A percentile compares a stretch with the other conserved stretches of the same genome.
phyloP scores from a whole-genome alignment of 805 yeast genomes.

The Clavispora asparagi region DNA sequence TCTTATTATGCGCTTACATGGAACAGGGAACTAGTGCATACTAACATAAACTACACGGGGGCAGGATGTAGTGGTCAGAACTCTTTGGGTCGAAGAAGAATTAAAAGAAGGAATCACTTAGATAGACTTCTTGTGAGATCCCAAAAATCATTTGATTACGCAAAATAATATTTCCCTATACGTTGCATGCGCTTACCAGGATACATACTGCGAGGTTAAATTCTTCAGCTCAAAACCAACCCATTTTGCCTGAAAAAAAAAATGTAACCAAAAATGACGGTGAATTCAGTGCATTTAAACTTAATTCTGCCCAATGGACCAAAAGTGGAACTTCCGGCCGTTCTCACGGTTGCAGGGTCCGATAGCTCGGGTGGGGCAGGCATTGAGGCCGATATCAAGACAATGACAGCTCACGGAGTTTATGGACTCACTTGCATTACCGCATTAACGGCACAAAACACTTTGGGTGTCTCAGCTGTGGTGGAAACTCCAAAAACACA shows the following conservation, averaged over 20 bases:
- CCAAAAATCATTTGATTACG: background rate
- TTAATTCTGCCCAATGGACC: background rate
- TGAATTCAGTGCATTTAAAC: background rate
- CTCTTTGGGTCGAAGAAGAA: too few relatives aligned
- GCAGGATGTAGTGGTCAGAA: too few relatives aligned
- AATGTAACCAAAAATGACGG: background rate
- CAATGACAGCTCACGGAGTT: conserved; percentile 69
- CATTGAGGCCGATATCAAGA: conserved; percentile 81
- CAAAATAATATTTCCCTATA: background rate
- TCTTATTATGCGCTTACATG: too few relatives aligned
- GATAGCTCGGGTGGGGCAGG: conserved; percentile 93
- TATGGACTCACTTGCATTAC: conserved; percentile 75
- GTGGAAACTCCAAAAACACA: conserved; percentile 38
- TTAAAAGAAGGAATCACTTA: too few relatives aligned
- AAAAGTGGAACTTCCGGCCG: conserved; percentile 12
- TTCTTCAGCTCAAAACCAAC: background rate
- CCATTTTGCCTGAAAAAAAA: too few relatives aligned
- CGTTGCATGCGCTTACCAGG: background rate
- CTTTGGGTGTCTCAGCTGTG: conserved; percentile 42
- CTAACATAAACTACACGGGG: too few relatives aligned
- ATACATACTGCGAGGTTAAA: background rate
- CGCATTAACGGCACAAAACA: conserved; percentile 79
- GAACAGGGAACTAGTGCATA: too few relatives aligned
- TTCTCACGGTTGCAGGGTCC: conserved; percentile 57
- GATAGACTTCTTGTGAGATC: too few relatives aligned